Conservation (phyloP, 179 eudicot species). For the Kewa caespitosa region DNA sequence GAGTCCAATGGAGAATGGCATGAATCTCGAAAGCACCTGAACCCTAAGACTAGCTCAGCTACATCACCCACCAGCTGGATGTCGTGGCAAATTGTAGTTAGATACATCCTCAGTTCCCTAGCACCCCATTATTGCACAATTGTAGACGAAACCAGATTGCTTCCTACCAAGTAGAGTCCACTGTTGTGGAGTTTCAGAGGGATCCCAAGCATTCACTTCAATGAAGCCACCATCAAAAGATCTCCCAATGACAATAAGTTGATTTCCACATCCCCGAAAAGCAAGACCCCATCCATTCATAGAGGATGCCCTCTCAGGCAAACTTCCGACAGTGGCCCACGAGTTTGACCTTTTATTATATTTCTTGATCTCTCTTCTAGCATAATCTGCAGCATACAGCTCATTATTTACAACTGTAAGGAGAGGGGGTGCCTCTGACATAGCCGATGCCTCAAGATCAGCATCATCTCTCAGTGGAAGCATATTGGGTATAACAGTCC, state of each 20-base stretch:
- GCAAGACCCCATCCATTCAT: constrained; percentile 51
- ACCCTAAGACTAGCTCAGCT: background rate
- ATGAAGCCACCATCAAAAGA: constrained; percentile 36
- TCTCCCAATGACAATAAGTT: constrained; percentile 39
- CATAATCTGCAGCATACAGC: constrained; percentile 47
- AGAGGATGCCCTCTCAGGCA: constrained; percentile 40
- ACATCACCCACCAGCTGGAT: constrained; percentile 2
- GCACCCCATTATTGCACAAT: constrained; percentile 53
- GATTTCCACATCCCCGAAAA: constrained; percentile 41
- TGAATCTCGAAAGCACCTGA: constrained; percentile 11
- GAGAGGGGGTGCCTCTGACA: constrained; percentile 42
- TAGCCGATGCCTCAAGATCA: constrained; percentile 20
- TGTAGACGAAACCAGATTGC: constrained; percentile 42
- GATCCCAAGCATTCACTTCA: constrained; percentile 48
- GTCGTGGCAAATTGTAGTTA: constrained; percentile 8
- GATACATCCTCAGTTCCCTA: background rate
- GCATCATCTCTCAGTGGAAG: constrained; percentile 28
- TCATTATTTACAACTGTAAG: constrained; percentile 42
- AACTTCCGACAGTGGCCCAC: constrained; percentile 38
- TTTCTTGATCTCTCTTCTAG: constrained; percentile 25
- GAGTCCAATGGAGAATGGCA: constrained; percentile 26
- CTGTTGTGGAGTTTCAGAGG: constrained; percentile 33
- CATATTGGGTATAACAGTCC: constrained; percentile 44
- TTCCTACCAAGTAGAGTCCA: constrained; percentile 43
- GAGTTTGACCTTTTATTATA: constrained; percentile 26